A percentile compares a stretch with the other conserved stretches of the same genome.
These are phyloP conservation scores for Puccinia coronata DNA, from an alignment of 1,284 basidiomycete species.

Conservation along the genomic window DNA sequence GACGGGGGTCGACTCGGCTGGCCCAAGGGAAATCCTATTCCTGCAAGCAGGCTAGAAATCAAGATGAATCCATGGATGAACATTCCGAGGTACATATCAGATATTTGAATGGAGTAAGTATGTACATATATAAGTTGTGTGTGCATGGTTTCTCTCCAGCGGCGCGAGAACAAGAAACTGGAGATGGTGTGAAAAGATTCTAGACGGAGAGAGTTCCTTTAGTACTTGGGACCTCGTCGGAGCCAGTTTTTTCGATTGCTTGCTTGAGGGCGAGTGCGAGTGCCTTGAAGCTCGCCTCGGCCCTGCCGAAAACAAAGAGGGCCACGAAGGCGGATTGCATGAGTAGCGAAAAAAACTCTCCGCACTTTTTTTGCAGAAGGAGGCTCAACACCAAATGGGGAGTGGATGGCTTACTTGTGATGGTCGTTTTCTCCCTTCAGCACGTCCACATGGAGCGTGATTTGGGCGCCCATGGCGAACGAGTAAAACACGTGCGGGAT, in stretches of 20 bases:
- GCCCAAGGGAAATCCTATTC: too few relatives aligned
- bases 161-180: too few relatives aligned
- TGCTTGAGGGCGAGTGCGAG: constrained; percentile 91
- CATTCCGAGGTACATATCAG: too few relatives aligned
- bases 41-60: too few relatives aligned
- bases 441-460: constrained; percentile 88
- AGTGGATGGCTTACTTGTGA: constrained; percentile 73
- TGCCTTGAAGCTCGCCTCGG: constrained; percentile 97
- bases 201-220: constrained; percentile 77
- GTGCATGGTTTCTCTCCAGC: too few relatives aligned
- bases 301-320: constrained; percentile 62
- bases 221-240: constrained; percentile 90
- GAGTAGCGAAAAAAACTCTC: neutral
- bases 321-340: neutral
- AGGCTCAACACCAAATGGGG: too few relatives aligned
- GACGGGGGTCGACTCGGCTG: too few relatives aligned
- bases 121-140: too few relatives aligned
- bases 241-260: constrained; percentile 85
- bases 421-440: constrained; percentile 96
- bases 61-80: too few relatives aligned
- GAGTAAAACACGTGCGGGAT: constrained; percentile 92
- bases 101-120: too few relatives aligned
- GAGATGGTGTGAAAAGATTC: neutral
- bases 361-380: neutral
- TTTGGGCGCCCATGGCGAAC: constrained; percentile 86